Percentiles rank a stretch among this genome's conserved stretches.
Conservation (phyloP, 371 early-diverging fungal species). For the Cokeromyces recurvatus region DNA sequence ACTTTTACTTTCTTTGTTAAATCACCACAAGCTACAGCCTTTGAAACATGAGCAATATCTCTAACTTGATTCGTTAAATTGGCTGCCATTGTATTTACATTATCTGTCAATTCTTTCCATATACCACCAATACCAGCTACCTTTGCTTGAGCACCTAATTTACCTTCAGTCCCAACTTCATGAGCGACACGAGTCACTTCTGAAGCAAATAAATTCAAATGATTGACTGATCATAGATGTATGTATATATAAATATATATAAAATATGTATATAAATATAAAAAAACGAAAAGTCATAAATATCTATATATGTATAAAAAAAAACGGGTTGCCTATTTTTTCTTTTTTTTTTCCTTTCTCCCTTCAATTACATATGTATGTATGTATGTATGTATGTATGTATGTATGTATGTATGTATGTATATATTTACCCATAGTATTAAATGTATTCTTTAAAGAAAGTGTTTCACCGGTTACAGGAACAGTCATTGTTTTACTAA, state of each 20-base stretch:
- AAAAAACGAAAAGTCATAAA: not conserved
- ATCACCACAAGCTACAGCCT: slow-evolving; percentile 53
- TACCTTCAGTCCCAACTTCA: slow-evolving; percentile 52
- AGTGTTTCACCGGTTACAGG: slow-evolving; percentile 57
- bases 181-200: slow-evolving; percentile 53
- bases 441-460: slow-evolving; percentile 66
- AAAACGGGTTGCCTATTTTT: too few relatives aligned
- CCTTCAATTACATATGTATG: not conserved
- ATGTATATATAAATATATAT: not conserved
- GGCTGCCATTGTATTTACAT: slow-evolving; percentile 54
- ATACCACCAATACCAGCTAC: slow-evolving; percentile 54
- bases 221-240: slow-evolving; percentile 29
- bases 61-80: slow-evolving; percentile 58
- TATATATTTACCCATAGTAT: slow-evolving; percentile 59
- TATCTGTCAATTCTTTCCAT: slow-evolving; percentile 65
- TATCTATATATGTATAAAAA: not conserved
- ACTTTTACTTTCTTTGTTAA: slow-evolving; percentile 50
- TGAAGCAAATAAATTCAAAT: slow-evolving; percentile 44
- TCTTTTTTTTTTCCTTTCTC: not conserved
- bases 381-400: too few relatives aligned
- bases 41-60: slow-evolving; percentile 55
- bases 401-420: too few relatives aligned
- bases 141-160: slow-evolving; percentile 43
- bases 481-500: slow-evolving; percentile 55
- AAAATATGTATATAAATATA: not conserved